phyloP scores from a whole-genome alignment of 768 basidiomycete species.

The Chiua virens region DNA sequence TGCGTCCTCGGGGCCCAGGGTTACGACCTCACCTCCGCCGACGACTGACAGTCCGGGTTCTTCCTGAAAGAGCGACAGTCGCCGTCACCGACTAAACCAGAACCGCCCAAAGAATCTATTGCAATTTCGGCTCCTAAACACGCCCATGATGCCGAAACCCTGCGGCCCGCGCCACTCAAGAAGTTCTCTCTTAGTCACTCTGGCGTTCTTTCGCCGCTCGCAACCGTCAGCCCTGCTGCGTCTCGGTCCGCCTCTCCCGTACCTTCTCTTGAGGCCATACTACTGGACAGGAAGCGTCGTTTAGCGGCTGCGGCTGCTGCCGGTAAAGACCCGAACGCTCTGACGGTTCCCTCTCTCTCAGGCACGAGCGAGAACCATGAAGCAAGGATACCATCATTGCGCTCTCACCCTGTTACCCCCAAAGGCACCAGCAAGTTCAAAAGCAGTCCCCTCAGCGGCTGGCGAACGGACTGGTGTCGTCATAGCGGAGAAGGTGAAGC shows the following conservation, averaged over 20 bases:
- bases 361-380: slow-evolving; percentile 19
- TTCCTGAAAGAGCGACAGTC: not conserved
- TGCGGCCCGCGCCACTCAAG: slow-evolving; percentile 7
- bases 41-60: not conserved
- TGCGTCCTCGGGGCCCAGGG: not conserved
- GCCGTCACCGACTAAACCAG: not conserved
- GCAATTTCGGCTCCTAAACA: not conserved
- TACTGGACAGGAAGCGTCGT: slow-evolving; percentile 66
- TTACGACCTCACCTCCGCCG: not conserved
- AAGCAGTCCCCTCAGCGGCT: slow-evolving; percentile 66
- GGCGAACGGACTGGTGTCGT: slow-evolving; percentile 43
- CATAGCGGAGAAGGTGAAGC: slow-evolving; percentile 51
- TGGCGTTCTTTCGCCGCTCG: slow-evolving; percentile 8
- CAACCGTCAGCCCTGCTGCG: slow-evolving; percentile 10
- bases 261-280: slow-evolving; percentile 63
- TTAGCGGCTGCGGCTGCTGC: slow-evolving; percentile 26
- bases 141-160: not conserved
- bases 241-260: slow-evolving; percentile 48
- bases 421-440: slow-evolving; percentile 65
- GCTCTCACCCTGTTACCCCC: slow-evolving; percentile 15
- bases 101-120: not conserved
- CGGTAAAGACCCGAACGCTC: slow-evolving; percentile 15
- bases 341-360: slow-evolving; percentile 2
- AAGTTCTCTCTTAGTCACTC: slow-evolving; percentile 18
- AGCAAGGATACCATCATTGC: slow-evolving; percentile 3